Percentiles rank a stretch among this genome's conserved stretches.
phyloP scores from a whole-genome alignment of 2,329 filamentous ascomycete species.

The Fusarium clavum region DNA sequence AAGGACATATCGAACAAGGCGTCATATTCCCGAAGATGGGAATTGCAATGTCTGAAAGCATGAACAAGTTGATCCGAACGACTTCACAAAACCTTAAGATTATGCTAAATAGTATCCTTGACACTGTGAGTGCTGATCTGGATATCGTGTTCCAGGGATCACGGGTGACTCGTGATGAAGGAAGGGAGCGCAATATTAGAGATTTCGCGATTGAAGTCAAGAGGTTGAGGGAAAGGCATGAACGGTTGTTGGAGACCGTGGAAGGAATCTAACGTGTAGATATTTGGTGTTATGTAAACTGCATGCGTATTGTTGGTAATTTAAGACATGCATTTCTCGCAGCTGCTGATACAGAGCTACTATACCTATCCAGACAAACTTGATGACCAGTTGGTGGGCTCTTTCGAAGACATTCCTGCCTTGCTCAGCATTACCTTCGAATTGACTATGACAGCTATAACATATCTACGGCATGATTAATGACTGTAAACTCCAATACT shows the following conservation, averaged over 20 bases:
- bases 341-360: too few relatives aligned
- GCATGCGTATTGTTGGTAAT: too few relatives aligned
- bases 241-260: background rate
- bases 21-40: slow-evolving; percentile 2
- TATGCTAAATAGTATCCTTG: background rate
- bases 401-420: background rate
- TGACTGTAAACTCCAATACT: background rate
- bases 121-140: background rate
- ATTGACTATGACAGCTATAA: rapidly evolving
- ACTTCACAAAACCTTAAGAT: background rate
- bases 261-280: background rate
- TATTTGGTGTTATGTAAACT: background rate
- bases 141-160: slow-evolving; percentile 4
- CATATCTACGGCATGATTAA: rapidly evolving
- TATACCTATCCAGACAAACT: too few relatives aligned
- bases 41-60: background rate
- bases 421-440: rapidly evolving
- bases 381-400: too few relatives aligned
- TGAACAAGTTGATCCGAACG: background rate
- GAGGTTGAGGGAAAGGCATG: background rate
- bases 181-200: background rate
- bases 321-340: too few relatives aligned
- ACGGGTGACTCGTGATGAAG: background rate
- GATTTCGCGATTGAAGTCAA: background rate
- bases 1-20: slow-evolving; percentile 9